These are phyloP conservation scores for Camelina neglecta DNA, from an alignment of 345 rosid genomes.

Conservation along the genomic window DNA sequence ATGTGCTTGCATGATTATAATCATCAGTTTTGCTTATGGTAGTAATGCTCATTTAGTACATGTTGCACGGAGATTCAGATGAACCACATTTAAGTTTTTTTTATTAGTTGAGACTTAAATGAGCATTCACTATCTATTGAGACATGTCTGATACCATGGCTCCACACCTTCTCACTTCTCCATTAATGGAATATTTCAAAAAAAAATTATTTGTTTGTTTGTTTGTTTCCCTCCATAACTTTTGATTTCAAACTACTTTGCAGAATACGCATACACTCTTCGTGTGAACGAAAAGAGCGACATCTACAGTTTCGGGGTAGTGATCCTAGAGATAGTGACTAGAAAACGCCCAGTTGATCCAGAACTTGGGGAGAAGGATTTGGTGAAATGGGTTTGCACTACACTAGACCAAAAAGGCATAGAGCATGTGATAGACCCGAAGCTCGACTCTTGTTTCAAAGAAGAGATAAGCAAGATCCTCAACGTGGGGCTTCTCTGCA, in stretches of 20 bases:
- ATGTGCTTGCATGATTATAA: constrained; percentile 13
- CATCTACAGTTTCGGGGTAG: constrained; percentile 97
- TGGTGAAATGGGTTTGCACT: constrained; percentile 93
- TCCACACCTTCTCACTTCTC: constrained; percentile 37
- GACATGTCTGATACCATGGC: constrained; percentile 39
- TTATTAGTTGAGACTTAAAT: constrained; percentile 42
- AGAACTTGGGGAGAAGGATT: constrained; percentile 87
- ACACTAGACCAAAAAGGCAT: constrained; percentile 78
- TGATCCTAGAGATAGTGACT: constrained; percentile 86
- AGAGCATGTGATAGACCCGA: constrained; percentile 80
- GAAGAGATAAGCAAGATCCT: constrained; percentile 88
- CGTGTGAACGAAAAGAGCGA: constrained; percentile 99
- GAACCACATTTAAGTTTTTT: constrained; percentile 20
- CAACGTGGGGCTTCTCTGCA: constrained; percentile 86
- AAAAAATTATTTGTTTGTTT: neutral
- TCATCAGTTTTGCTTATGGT: neutral
- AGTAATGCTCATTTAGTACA: constrained; percentile 9
- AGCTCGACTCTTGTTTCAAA: constrained; percentile 77
- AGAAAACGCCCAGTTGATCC: constrained; percentile 84
- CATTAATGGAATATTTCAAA: constrained; percentile 6
- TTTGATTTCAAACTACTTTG: constrained; percentile 31
- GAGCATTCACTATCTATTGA: constrained; percentile 40
- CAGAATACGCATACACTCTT: constrained; percentile 97
- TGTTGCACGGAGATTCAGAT: constrained; percentile 32
- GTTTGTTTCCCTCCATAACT: constrained; percentile 37